Base-by-base conservation (phyloP, 2,329 filamentous ascomycete genomes). In the Elsinoe batatas region DNA sequence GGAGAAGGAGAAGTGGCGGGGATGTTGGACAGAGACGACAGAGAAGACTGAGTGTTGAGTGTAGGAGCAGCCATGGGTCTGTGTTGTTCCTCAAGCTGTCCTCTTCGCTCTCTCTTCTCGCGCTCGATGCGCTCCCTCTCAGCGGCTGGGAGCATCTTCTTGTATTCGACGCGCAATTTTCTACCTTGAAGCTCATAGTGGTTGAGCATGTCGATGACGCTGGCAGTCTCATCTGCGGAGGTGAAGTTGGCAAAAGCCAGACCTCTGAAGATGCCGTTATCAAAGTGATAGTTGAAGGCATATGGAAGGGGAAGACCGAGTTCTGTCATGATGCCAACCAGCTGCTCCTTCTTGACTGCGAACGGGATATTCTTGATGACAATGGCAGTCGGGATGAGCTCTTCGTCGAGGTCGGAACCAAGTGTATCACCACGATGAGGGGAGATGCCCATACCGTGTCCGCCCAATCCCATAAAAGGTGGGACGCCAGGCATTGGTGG, bases 331-430 rank as follows among this genome's bases (percentile, higher is more conserved):
- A 96, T 79, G 60, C 85, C 83, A 33, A 95, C 88, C 37, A 98
- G 79, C 65, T 91, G 89, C 72, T 98, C 93, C 73, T 97, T 97
- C 71, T 95, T 91, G 57, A 97, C 90, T 26, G 94, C 93, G 69
- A 98, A 98, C 0, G 94, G 93, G 36, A 98, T 98, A 69, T 98
- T 98, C 76, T 98, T 98, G 73, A 98, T 97, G 58, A 98, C 93
- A 64, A 98, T 97, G 55, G 93, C 93, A 3, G 93, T 98, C 2
- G 91, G 91, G 58, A 98, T 98, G 58, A 98, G 81, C 73, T 97
- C 91, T 62, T 95, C 91, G 56, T 83, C 79, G 47, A 82, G 79
- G 57, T 76, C 75, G 36, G 75, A 74, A 56, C 71, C 64, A 61
- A 78, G 72, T 56, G 71, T 71, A 56, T 72, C 75, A 61, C 69